phyloP scores from a whole-genome alignment of 2,329 filamentous ascomycete genomes.

The Stemphylium lycopersici region DNA sequence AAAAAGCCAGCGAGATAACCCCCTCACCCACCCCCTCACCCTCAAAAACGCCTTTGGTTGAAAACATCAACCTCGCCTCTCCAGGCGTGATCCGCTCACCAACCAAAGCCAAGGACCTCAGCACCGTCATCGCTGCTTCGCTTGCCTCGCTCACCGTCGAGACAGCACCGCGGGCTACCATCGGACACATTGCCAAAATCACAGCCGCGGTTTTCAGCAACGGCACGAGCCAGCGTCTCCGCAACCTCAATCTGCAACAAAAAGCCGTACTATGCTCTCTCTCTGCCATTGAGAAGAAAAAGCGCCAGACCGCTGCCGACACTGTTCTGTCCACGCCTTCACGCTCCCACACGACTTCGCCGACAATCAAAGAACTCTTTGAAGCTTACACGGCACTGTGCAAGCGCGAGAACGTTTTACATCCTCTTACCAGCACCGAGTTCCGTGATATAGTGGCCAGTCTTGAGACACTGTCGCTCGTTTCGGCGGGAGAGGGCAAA shows the following conservation, averaged over 20 bases:
- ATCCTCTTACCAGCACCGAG: constrained; percentile 87
- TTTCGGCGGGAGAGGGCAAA: constrained; percentile 74
- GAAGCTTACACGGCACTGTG: constrained; percentile 84
- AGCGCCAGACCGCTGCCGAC: constrained; percentile 53
- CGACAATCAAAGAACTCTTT: constrained; percentile 83
- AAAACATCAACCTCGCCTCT: constrained; percentile 77
- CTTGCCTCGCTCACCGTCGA: constrained; percentile 70
- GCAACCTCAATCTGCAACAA: constrained; percentile 90
- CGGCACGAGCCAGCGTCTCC: constrained; percentile 81
- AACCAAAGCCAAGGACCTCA: constrained; percentile 40
- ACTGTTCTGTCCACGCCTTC: constrained; percentile 49
- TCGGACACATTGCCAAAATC: constrained; percentile 89
- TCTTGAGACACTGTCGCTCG: constrained; percentile 83
- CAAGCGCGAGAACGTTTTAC: constrained; percentile 83
- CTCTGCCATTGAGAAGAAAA: constrained; percentile 81
- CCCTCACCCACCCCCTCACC: constrained; percentile 62
- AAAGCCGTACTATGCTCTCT: constrained; percentile 92
- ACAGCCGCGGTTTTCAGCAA: constrained; percentile 90
- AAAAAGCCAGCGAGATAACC: constrained; percentile 58
- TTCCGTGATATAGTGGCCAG: constrained; percentile 92
- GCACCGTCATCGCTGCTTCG: constrained; percentile 49
- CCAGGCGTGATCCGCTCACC: constrained; percentile 49
- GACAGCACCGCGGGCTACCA: constrained; percentile 85
- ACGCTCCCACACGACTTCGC: constrained; percentile 62
- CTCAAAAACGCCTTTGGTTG: constrained; percentile 76